A percentile compares a stretch with the other conserved stretches of the same genome.
phyloP scores from a whole-genome alignment of 345 rosid species.

The Bruguiera parviflora region DNA sequence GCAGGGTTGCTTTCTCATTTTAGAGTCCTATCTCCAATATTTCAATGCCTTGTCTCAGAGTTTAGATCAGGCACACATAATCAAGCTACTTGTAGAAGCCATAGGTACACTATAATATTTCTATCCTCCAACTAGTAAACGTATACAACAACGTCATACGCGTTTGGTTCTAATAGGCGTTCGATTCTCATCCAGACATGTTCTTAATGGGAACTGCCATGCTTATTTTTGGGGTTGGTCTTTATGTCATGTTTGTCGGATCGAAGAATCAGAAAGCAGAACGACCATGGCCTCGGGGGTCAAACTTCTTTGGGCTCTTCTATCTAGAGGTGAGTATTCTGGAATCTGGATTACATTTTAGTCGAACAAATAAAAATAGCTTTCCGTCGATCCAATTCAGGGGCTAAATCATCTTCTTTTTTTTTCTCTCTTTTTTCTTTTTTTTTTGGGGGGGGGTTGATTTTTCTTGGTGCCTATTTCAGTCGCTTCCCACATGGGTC shows the following conservation, averaged over 20 bases:
- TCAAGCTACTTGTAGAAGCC: conserved; percentile 57
- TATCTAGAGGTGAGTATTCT: conserved; percentile 28
- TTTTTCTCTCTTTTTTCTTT: neutral
- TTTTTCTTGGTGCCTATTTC: conserved; percentile 8
- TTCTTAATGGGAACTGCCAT: conserved; percentile 62
- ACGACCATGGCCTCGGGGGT: conserved; percentile 24
- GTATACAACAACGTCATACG: neutral
- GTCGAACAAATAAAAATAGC: no score
- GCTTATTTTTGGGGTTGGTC: conserved; percentile 54
- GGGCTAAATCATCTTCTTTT: neutral
- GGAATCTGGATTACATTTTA: no score
- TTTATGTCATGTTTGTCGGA: conserved; percentile 60
- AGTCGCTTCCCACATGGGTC: conserved; percentile 53
- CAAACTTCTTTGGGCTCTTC: conserved; percentile 59
- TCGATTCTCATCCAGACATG: conserved; percentile 45
- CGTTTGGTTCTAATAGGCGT: neutral
- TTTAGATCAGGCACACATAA: conserved; percentile 37
- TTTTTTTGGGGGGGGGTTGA: neutral
- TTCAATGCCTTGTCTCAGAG: conserved; percentile 32
- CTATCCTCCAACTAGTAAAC: neutral
- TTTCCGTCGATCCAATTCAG: no score
- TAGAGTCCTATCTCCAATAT: conserved; percentile 49
- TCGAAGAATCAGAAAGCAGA: conserved; percentile 26
- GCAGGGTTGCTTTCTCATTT: conserved; percentile 58
- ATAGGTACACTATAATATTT: conserved; percentile 37